Evolutionary conservation across 192 early-diverging fungal species (phyloP), one percentile per base, ranked within the genome.

Genomic region (Funneliformis mosseae): DNA sequence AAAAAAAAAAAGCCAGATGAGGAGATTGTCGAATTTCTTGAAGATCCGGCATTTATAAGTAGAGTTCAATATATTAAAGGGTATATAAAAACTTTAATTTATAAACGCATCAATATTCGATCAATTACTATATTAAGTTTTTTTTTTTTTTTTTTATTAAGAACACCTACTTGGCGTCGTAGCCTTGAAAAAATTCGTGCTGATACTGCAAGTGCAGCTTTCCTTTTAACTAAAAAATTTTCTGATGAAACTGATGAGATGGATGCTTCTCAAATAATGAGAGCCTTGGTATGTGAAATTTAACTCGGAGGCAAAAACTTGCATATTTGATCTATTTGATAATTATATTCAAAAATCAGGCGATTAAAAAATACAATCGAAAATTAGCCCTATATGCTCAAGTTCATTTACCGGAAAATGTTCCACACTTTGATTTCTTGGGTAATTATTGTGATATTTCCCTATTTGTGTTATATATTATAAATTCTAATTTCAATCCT

Each of bases 1-100:
- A 18, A 50, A 55, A 55, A 55, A 55, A 55, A 14, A n/a, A 42
- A 86, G 46, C 90, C 90, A 25, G 77, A 83, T 46, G 89, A 90
- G 76, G 90, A 90, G 60, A 83, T 89, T 10, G 71, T 81, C 70
- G 83, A 87, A 74, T 79, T 91, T n/a, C 82, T 94, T 39, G 71
- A 77, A 78, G 93, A 94, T 80, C 93, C 93, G 16, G 71, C 91
- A 27, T 94, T 92, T 81, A 85, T 87, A 42, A 90, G 87, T 73
- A 86, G 93, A 38, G 90, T 91, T 16, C 88, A 89, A 82, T 94
- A 93, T 74, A 88, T 94, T 28, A 90, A 91, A 74, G 93, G 92
- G 81, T 81, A 76, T 71, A 38, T 18, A 50, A 23, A 38, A 69
- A 55, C 69, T 23, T 3, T 21, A 80, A 25, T 27, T 25, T 12